Conservation (phyloP, 768 basidiomycete species). For the Psilocybe azurescens region DNA sequence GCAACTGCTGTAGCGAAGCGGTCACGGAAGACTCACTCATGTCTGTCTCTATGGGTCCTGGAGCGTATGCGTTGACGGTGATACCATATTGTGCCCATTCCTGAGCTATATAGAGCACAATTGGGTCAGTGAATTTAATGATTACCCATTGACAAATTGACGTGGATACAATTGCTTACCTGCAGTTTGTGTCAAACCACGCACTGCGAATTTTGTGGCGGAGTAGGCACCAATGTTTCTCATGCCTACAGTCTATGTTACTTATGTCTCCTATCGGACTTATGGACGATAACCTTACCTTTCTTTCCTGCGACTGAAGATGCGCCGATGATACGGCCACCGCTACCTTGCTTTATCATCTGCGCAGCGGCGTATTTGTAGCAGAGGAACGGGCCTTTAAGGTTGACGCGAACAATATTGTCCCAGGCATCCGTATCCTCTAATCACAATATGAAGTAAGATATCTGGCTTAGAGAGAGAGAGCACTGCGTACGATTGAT, state of each 20-base stretch:
- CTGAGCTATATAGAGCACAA: slow-evolving; percentile 28
- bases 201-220: slow-evolving; percentile 42
- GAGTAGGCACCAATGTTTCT: slow-evolving; percentile 27
- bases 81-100: slow-evolving; percentile 43
- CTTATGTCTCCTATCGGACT: not conserved
- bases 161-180: slow-evolving; percentile 26
- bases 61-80: slow-evolving; percentile 48
- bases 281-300: slow-evolving; percentile 15
- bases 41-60: slow-evolving; percentile 28
- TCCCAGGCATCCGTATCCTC: slow-evolving; percentile 46
- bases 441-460: slow-evolving; percentile 13
- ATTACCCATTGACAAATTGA: too few relatives aligned
- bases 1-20: too few relatives aligned
- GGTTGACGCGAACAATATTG: slow-evolving; percentile 51
- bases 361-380: slow-evolving; percentile 67
- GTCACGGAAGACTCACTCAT: slow-evolving; percentile 3
- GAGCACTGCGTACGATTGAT: slow-evolving; percentile 25
- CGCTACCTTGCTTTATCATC: slow-evolving; percentile 60
- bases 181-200: slow-evolving; percentile 41
- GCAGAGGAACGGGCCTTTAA: slow-evolving; percentile 62
- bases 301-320: slow-evolving; percentile 35
- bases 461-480: not conserved
- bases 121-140: not conserved
- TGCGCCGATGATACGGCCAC: slow-evolving; percentile 61
- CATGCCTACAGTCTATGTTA: not conserved